Evolutionary conservation across 495 filamentous ascomycete genomes (phyloP), one percentile per base, ranked within the genome.

Genomic region (Cercophora newfieldiana): DNA sequence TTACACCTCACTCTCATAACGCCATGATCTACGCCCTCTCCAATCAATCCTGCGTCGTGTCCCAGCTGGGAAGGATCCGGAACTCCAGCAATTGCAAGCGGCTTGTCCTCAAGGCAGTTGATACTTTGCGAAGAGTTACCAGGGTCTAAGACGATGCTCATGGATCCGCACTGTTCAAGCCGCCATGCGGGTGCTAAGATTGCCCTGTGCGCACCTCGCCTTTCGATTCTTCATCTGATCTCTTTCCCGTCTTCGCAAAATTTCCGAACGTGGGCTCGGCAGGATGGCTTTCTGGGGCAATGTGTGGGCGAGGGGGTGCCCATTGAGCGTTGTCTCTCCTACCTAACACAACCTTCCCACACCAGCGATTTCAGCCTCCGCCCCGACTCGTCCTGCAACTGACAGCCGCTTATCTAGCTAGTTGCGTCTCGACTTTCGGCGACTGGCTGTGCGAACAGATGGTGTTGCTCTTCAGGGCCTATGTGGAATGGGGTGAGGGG

Each of bases 151-250:
- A 60, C 19, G 16, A 30, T n/a, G 37, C 33, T 7, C 58, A 3
- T 10, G 28, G 58, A 48, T 60, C 33, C 58, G 58, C 58, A 28
- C 26, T 18, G 19, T 19, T 28, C 19, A 30, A 59, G 63, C 51
- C 22, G 26, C 44, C 48, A 21, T 28, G 14, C 25, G 28, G 48
- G 28, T 60, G 58, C 58, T 25, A 50, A 22, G n/a, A 37, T 8
- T 59, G 47, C 48, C 48, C 59, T 51, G 59, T 53, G 50, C 63
- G 48, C 54, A 57, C 54, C 25, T n/a, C 24, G 1, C 18, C 54
- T 6, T 65, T 54, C 44, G 47, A 53, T 25, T 64, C 50, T 67
- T 62, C 65, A 70, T 67, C 65, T 70, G 65, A 70, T 71, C 66
- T 64, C 58, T 66, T 59, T 56, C 25, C 61, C 59, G 19, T 12